phyloP scores from a whole-genome alignment of 352 stramenopile genomes.

The Globisporangium middletonii region DNA sequence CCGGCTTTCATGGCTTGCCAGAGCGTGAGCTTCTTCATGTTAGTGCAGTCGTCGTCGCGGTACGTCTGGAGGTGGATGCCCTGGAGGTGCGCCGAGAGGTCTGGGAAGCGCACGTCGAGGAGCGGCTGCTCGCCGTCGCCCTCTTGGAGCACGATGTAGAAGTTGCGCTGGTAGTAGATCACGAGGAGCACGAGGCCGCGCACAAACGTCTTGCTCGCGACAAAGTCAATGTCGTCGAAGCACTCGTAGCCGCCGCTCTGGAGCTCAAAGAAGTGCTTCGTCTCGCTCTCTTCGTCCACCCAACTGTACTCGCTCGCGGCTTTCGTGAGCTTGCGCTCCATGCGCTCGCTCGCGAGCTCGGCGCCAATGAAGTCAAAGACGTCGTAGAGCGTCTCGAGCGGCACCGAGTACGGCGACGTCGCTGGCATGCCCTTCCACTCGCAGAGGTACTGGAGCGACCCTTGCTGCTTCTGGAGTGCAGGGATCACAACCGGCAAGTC shows the following conservation, averaged over 20 bases:
- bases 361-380: slow-evolving; percentile 79
- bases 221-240: slow-evolving; percentile 79
- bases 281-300: slow-evolving; percentile 82
- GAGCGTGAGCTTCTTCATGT: slow-evolving; percentile 91
- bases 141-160: slow-evolving; percentile 90
- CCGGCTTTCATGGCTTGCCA: slow-evolving; percentile 75
- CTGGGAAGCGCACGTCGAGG: slow-evolving; percentile 92
- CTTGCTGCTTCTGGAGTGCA: slow-evolving; percentile 91
- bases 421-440: slow-evolving; percentile 77
- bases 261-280: slow-evolving; percentile 93
- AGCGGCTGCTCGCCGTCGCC: slow-evolving; percentile 89
- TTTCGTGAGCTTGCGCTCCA: slow-evolving; percentile 84
- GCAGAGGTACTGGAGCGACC: slow-evolving; percentile 89
- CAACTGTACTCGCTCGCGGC: slow-evolving; percentile 83
- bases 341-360: slow-evolving; percentile 74
- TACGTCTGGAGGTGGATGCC: slow-evolving; percentile 86
- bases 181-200: slow-evolving; percentile 74
- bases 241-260: slow-evolving; percentile 82
- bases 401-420: slow-evolving; percentile 60
- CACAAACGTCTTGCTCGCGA: slow-evolving; percentile 87
- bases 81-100: slow-evolving; percentile 86
- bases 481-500: slow-evolving; percentile 90
- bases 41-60: slow-evolving; percentile 67
- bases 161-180: slow-evolving; percentile 84
- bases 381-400: slow-evolving; percentile 76